Evolutionary conservation across 352 stramenopile genomes (phyloP).

Genomic region (Phytopythium cucurbitacearum): DNA sequence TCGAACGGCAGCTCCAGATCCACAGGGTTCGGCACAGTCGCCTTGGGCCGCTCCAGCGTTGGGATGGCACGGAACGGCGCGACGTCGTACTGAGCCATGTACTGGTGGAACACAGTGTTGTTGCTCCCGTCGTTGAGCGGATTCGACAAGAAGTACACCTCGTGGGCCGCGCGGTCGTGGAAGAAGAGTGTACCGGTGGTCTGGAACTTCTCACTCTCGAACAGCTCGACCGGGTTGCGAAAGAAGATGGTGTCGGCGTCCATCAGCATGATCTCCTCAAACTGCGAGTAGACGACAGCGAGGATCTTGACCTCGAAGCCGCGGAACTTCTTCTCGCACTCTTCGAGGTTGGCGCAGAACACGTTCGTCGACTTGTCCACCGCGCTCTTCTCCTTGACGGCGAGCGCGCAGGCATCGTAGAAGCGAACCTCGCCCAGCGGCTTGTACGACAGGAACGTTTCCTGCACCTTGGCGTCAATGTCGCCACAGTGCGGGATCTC

Average conservation of each 20-base stretch:
- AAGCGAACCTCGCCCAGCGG: conserved; percentile 21
- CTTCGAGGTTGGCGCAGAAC: conserved; percentile 27
- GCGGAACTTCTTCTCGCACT: conserved; percentile 33
- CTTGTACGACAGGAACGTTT: conserved; percentile 15
- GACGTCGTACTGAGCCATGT: conserved; percentile 35
- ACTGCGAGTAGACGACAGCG: conserved; percentile 35
- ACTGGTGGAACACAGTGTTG: conserved; percentile 28
- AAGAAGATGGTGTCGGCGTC: conserved; percentile 47
- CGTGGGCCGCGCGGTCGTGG: conserved; percentile 40
- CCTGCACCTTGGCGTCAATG: conserved; percentile 16
- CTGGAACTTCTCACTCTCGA: conserved; percentile 23
- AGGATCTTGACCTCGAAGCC: conserved; percentile 38
- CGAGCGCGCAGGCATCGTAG: conserved; percentile 29
- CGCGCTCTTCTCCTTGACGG: conserved; percentile 19
- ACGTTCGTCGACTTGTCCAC: conserved; percentile 19
- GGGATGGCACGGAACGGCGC: conserved; percentile 26
- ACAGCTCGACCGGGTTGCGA: conserved; percentile 29
- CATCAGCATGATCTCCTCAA: conserved; percentile 49
- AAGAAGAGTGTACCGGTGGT: conserved; percentile 52
- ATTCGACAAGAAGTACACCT: conserved; percentile 25
- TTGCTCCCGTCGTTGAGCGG: conserved; percentile 11
- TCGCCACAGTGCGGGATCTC: conserved; percentile 46
- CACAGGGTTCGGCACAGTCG: conserved; percentile 11
- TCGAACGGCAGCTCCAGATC: conserved; percentile 15
- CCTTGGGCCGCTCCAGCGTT: conserved; percentile 18